Evolutionary conservation across 495 filamentous ascomycete species (phyloP).

Genomic region (Letharia lupina): DNA sequence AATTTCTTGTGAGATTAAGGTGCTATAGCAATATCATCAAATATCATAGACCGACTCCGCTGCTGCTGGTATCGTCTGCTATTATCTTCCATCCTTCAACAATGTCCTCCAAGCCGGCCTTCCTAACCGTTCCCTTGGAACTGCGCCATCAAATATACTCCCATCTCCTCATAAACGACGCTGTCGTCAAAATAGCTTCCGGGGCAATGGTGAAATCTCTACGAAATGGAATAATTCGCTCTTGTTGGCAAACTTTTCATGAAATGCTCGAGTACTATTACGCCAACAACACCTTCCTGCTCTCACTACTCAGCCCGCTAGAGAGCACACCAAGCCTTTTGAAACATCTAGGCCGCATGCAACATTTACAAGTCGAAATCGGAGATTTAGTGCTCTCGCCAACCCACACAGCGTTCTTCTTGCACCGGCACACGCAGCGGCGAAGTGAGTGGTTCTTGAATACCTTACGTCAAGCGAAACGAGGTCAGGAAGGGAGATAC

Average conservation of each 20-base stretch:
- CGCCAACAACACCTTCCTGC: background rate
- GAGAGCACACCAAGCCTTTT: background rate
- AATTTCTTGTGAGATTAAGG: too few relatives aligned
- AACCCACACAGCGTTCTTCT: background rate
- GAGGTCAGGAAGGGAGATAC: background rate
- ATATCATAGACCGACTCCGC: too few relatives aligned
- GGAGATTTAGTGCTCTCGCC: background rate
- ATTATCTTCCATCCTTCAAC: too few relatives aligned
- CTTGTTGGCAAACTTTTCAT: background rate
- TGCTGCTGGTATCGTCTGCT: too few relatives aligned
- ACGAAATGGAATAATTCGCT: background rate
- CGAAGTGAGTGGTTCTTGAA: constrained; percentile 4
- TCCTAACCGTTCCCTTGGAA: background rate
- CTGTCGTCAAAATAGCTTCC: background rate
- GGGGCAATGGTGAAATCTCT: background rate
- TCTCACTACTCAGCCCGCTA: background rate
- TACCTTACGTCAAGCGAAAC: background rate
- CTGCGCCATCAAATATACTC: constrained; percentile 8
- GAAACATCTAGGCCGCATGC: background rate
- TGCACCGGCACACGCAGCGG: background rate
- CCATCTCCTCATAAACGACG: constrained; percentile 2
- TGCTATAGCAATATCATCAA: too few relatives aligned
- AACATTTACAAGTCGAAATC: constrained; percentile 7
- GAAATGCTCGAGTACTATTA: constrained; percentile 4
- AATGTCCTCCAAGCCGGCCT: background rate